Evolutionary conservation across 108 stramenopile genomes (phyloP), one percentile per base, ranked within the genome.

Genomic region (Cylindrotheca fusiformis): DNA sequence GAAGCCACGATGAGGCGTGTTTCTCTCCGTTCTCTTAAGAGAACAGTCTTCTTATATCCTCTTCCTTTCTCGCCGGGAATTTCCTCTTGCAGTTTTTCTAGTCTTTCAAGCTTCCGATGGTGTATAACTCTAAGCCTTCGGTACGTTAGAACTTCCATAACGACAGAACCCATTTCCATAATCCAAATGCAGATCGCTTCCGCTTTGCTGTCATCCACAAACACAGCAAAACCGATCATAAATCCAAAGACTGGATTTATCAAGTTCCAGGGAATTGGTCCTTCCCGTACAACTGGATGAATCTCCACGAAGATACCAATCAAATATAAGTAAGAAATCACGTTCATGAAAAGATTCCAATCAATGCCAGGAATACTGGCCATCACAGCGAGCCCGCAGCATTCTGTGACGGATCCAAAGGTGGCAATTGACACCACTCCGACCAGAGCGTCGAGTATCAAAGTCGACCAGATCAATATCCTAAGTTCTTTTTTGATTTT

Each of bases 171-270:
- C 5, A 55, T 46, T 57, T 77, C 75, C 27, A 70, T 55, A 31
- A 60, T 51, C 75, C 75, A 77, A 68, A 77, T 77, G 32, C 30
- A 26, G 25, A 57, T 47, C 4, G 75, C 75, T 44, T 66, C 64
- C 25, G 48, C n/a, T 19, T 64, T 68, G 21, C 61, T 49, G 52
- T 77, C 75, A 67, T 59, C 52, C 33, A 77, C 69, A 52, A 77
- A 77, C 33, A 70, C 56, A 21, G 65, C 75, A 53, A 77, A 77
- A 0, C 68, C 70, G 29, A 77, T 77, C 32, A 70, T 22, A 32
- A 77, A 77, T 3, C 75, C 75, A 36, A 77, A 48, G 31, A 70
- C 52, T 6, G 75, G 75, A 29, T 72, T 71, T 28, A 59, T 6
- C 47, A 72, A 47, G 46, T 66, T 48, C 45, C 69, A 67, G 2